phyloP scores from a whole-genome alignment of 2,329 filamentous ascomycete genomes.

The Fusarium sp. region DNA sequence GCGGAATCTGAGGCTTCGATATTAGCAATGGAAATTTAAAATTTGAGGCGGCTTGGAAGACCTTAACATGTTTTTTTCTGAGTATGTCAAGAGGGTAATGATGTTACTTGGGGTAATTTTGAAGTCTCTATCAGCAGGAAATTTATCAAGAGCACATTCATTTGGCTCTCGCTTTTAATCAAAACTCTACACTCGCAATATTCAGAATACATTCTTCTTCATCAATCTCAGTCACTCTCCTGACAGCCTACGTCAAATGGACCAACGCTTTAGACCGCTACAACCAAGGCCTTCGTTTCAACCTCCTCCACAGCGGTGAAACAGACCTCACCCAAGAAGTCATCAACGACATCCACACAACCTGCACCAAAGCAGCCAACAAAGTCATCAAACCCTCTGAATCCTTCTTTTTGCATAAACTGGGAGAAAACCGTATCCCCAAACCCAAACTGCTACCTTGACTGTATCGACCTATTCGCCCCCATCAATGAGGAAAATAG shows the following conservation, averaged over 20 bases:
- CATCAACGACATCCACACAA: background rate
- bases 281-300: background rate
- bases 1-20: rapidly evolving
- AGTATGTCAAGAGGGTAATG: background rate
- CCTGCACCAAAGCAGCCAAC: background rate
- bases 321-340: background rate
- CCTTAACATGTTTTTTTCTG: background rate
- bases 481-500: background rate
- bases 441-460: constrained; percentile 3
- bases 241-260: background rate
- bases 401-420: background rate
- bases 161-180: too few species aligned
- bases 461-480: background rate
- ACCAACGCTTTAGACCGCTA: background rate
- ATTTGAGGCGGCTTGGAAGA: background rate
- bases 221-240: background rate
- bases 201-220: background rate
- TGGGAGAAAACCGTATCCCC: constrained; percentile 5
- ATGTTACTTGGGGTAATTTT: background rate
- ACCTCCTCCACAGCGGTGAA: background rate
- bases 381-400: background rate
- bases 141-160: too few species aligned
- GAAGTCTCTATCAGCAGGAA: too few species aligned
- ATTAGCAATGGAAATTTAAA: background rate
- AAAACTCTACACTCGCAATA: background rate